A percentile compares a stretch with the other conserved stretches of the same genome.
Conservation (phyloP, 306 rosid species). For the Purshia tridentata region DNA sequence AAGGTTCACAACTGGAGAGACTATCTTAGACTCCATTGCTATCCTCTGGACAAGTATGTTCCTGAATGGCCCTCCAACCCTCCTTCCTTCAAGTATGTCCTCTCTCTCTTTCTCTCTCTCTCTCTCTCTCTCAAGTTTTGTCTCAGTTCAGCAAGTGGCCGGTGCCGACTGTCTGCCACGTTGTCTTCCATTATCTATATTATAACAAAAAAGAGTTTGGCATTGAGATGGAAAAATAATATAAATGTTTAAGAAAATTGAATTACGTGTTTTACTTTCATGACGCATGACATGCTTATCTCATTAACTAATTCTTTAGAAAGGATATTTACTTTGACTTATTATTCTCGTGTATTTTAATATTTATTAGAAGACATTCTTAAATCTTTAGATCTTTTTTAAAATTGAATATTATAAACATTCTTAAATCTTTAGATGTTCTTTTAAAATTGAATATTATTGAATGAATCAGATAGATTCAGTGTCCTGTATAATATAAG, state of each 20-base stretch:
- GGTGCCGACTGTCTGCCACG: not conserved
- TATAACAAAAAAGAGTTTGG: not conserved
- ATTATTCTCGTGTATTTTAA: not conserved
- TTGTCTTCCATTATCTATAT: not conserved
- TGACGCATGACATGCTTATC: not conserved
- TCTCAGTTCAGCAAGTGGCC: not conserved
- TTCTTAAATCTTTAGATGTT: not conserved
- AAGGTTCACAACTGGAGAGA: conserved; percentile 90
- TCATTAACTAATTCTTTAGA: not conserved
- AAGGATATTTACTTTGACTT: accelerated
- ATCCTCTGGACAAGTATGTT: conserved; percentile 62
- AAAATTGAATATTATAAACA: not conserved
- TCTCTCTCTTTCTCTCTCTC: not conserved
- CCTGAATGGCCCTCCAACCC: conserved; percentile 90
- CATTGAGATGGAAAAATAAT: not conserved
- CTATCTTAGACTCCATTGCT: conserved; percentile 84
- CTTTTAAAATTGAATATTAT: not conserved
- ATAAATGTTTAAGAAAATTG: not conserved
- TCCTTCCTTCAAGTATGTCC: conserved; percentile 62
- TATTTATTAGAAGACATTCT: not conserved
- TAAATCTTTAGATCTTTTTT: accelerated
- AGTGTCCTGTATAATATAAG: not conserved
- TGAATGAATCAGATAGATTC: not conserved
- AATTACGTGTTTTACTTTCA: not conserved
- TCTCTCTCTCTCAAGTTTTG: not conserved